Percentiles rank a stretch among this genome's conserved stretches.
phyloP scores from a whole-genome alignment of 371 early-diverging fungal species.

The Batkoa obscura region DNA sequence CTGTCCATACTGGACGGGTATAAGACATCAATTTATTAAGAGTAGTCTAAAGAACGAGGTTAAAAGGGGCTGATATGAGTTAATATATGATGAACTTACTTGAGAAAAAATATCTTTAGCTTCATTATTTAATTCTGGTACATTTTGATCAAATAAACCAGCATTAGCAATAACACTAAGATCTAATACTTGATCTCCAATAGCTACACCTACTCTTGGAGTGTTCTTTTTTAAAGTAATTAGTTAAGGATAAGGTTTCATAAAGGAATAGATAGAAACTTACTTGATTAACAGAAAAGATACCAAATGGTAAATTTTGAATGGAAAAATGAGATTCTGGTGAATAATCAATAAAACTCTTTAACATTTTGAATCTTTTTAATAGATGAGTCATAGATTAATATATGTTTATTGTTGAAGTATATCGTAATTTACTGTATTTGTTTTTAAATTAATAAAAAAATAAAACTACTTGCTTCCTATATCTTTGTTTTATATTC shows the following conservation, averaged over 20 bases:
- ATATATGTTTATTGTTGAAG: too few species aligned
- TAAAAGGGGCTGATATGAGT: too few species aligned
- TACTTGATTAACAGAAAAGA: conserved; percentile 65
- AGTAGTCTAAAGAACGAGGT: conserved; percentile 23
- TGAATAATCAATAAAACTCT: conserved; percentile 29
- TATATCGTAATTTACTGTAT: too few species aligned
- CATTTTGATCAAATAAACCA: conserved; percentile 39
- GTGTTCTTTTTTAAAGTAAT: conserved; percentile 12
- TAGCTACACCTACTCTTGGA: conserved; percentile 67
- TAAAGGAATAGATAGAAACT: conserved; percentile 6
- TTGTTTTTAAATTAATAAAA: too few species aligned
- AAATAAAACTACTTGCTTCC: too few species aligned
- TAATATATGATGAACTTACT: conserved; percentile 21
- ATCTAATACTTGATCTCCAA: conserved; percentile 74
- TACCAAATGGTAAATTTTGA: conserved; percentile 90
- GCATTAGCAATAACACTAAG: conserved; percentile 43
- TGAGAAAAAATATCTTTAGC: conserved; percentile 46
- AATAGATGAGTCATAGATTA: too few species aligned
- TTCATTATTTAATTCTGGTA: conserved; percentile 25
- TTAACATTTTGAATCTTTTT: too few species aligned
- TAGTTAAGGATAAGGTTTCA: too few species aligned
- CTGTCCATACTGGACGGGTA: conserved; percentile 70
- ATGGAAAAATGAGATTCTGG: conserved; percentile 76
- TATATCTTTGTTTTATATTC: too few species aligned
- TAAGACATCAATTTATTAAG: conserved; percentile 85